phyloP scores from a whole-genome alignment of 2,329 filamentous ascomycete species.

The Colletotrichum cereale region DNA sequence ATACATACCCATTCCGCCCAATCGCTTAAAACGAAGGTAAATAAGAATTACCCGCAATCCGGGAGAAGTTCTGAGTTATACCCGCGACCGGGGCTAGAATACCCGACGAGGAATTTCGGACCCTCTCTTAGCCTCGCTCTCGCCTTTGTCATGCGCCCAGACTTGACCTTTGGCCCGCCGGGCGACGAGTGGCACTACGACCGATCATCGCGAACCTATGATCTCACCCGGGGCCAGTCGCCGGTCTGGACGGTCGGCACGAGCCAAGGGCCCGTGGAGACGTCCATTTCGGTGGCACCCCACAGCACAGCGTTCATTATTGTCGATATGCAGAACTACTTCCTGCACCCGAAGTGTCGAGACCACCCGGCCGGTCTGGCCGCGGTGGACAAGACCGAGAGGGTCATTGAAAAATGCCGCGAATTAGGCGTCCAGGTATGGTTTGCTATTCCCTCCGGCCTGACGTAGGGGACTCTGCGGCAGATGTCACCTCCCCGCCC shows the following conservation, averaged over 20 bases:
- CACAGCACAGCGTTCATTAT: constrained; percentile 60
- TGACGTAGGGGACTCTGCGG: not conserved
- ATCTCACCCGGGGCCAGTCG: constrained; percentile 35
- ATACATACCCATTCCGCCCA: constrained; percentile 1
- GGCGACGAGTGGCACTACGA: constrained; percentile 36
- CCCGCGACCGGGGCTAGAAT: constrained; percentile 30
- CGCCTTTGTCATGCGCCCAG: constrained; percentile 25
- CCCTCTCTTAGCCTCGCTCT: not conserved
- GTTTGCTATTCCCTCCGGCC: constrained; percentile 22
- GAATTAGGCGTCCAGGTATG: constrained; percentile 60
- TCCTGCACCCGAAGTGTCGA: constrained; percentile 54
- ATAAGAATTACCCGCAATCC: constrained; percentile 29
- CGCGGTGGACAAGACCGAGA: constrained; percentile 55
- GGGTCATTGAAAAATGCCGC: constrained; percentile 60
- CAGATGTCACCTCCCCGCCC: not conserved
- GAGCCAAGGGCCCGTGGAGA: constrained; percentile 30
- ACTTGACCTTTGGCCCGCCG: constrained; percentile 37
- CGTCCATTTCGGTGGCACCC: constrained; percentile 54
- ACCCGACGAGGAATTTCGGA: constrained; percentile 34
- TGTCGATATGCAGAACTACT: constrained; percentile 67
- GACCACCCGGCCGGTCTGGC: constrained; percentile 55
- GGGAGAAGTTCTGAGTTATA: constrained; percentile 24
- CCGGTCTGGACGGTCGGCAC: constrained; percentile 35
- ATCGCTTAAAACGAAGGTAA: constrained; percentile 10
- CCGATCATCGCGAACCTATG: constrained; percentile 36